A percentile compares a stretch with the other conserved stretches of the same genome.
phyloP scores from a whole-genome alignment of 177 flowering plant species.

The Vitis hybrid region DNA sequence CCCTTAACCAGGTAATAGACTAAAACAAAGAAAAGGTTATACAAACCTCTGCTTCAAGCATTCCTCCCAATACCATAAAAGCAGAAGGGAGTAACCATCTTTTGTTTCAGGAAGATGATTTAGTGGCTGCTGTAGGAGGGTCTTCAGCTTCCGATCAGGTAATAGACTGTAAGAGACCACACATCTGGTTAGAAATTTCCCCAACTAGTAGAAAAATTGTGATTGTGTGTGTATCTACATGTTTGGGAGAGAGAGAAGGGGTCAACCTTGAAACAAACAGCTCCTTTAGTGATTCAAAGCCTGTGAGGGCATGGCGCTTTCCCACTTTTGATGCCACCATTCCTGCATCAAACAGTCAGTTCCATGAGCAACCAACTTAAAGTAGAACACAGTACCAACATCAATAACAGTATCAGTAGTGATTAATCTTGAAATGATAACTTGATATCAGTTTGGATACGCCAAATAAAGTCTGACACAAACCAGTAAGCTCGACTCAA shows the following conservation, averaged over 20 bases:
- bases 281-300: conserved; percentile 86
- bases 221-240: not conserved
- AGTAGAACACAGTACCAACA: not conserved
- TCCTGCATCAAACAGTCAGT: conserved; percentile 41
- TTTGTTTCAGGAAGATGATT: conserved; percentile 77
- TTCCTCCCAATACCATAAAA: conserved; percentile 97
- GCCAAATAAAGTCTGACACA: not conserved
- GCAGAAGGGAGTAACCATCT: conserved; percentile 88
- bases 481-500: not conserved
- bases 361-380: not conserved
- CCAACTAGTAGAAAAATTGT: not conserved
- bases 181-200: not conserved
- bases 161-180: conserved; percentile 49
- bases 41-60: conserved; percentile 83
- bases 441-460: not conserved
- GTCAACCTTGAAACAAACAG: conserved; percentile 70
- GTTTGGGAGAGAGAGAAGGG: not conserved
- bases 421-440: not conserved
- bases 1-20: not conserved
- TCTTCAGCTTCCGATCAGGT: conserved; percentile 92
- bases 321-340: conserved; percentile 95
- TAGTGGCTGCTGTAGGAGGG: conserved; percentile 70
- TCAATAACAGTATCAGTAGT: not conserved
- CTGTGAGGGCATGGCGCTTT: conserved; percentile 91
- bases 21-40: not conserved